Evolutionary conservation across 2,329 filamentous ascomycete species (phyloP).

Genomic region (Metarhizium album): DNA sequence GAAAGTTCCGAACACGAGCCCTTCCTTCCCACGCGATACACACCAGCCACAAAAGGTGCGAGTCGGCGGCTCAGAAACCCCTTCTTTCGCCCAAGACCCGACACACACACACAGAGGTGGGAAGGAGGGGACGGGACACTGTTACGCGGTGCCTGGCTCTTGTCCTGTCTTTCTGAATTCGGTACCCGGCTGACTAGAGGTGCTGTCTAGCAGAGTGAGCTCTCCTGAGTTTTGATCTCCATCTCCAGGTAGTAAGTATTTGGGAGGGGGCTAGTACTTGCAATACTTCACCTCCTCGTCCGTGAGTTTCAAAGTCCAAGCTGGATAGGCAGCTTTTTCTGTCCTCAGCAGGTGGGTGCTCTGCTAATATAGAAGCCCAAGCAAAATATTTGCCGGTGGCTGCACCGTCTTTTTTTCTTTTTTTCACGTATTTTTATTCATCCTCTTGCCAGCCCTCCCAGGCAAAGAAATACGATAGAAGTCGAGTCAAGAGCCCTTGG

Average conservation of each 20-base stretch:
- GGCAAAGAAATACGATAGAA: background rate
- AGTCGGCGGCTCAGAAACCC: background rate
- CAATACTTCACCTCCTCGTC: too few relatives aligned
- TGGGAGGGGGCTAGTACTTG: too few relatives aligned
- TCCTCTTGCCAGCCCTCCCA: background rate
- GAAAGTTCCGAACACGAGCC: constrained; percentile 6
- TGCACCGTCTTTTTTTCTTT: too few relatives aligned
- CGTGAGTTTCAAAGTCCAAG: too few relatives aligned
- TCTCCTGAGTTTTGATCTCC: background rate
- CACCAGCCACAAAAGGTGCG: constrained; percentile 2
- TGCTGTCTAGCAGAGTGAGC: background rate
- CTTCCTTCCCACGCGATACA: constrained; percentile 4
- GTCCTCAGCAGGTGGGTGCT: too few relatives aligned
- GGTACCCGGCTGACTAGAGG: background rate
- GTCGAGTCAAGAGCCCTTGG: background rate
- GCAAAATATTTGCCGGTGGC: too few relatives aligned
- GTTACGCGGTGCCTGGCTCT: constrained; percentile 3
- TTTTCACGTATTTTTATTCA: too few relatives aligned
- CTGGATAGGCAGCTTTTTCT: too few relatives aligned
- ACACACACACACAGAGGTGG: too few relatives aligned
- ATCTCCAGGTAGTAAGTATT: too few relatives aligned
- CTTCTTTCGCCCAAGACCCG: background rate
- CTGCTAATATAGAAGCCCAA: too few relatives aligned
- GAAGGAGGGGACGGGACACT: too few relatives aligned
- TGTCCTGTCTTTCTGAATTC: background rate